These are phyloP conservation scores for Malus fusca DNA, from an alignment of 306 rosid species.

Conservation along the genomic window DNA sequence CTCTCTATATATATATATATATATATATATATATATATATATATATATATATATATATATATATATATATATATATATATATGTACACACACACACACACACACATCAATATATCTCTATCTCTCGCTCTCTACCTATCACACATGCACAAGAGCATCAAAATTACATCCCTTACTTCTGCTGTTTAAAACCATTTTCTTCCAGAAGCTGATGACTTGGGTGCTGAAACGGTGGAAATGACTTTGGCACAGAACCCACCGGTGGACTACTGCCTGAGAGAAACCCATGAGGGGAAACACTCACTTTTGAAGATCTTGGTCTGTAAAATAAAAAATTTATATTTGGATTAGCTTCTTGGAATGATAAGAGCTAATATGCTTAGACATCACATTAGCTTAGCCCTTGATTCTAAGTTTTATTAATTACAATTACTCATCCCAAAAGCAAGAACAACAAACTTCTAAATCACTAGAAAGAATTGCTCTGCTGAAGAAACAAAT, in stretches of 20 bases:
- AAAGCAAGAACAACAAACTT: not conserved
- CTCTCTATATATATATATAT: too few species aligned
- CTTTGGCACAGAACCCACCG: constrained; percentile 95
- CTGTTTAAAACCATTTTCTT: constrained; percentile 92
- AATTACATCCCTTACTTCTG: constrained; percentile 64
- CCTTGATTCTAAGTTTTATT: not conserved
- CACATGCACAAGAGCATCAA: not conserved
- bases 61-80: too few species aligned
- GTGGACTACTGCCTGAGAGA: constrained; percentile 71
- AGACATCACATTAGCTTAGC: not conserved
- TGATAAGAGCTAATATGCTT: constrained; percentile 1
- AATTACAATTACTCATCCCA: constrained; percentile 8
- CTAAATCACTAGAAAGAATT: not conserved
- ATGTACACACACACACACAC: too few species aligned
- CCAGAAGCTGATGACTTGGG: constrained; percentile 95
- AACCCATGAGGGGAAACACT: constrained; percentile 81
- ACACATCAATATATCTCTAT: not conserved
- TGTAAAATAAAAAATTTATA: constrained; percentile 35
- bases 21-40: too few species aligned
- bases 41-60: too few species aligned
- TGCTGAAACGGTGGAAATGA: constrained; percentile 95
- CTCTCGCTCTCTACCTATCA: not conserved
- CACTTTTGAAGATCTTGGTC: constrained; percentile 66
- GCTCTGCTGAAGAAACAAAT: not conserved
- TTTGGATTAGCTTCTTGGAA: constrained; percentile 18